A percentile compares a stretch with the other conserved stretches of the same genome.
phyloP scores from a whole-genome alignment of 768 basidiomycete genomes.

The Lyophyllum decastes region DNA sequence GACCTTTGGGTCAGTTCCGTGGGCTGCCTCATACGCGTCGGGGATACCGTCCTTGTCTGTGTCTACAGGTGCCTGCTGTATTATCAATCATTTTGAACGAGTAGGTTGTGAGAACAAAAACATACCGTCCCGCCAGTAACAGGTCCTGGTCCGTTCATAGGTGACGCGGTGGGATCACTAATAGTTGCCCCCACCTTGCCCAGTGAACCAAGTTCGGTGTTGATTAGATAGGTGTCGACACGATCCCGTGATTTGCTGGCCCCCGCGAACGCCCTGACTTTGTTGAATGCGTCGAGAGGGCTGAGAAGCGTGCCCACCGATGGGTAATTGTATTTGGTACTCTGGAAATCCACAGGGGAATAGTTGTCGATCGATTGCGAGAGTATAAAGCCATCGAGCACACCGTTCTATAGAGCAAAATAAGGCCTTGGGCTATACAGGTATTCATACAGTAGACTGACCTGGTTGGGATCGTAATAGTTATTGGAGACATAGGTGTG shows the following conservation, averaged over 20 bases:
- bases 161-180: constrained; percentile 25
- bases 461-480: constrained; percentile 34
- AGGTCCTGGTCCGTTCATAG: constrained; percentile 33
- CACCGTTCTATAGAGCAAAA: constrained; percentile 22
- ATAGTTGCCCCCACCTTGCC: constrained; percentile 35
- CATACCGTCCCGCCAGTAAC: constrained; percentile 31
- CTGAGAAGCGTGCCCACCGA: constrained; percentile 28
- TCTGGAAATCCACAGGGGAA: constrained; percentile 33
- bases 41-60: constrained; percentile 35
- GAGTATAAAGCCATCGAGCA: constrained; percentile 29
- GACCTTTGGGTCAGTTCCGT: constrained; percentile 31
- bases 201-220: constrained; percentile 32
- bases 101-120: background rate
- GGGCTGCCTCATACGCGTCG: constrained; percentile 31
- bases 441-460: background rate
- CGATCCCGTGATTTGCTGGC: constrained; percentile 33
- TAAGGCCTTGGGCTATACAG: background rate
- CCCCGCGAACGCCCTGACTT: constrained; percentile 30
- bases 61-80: constrained; percentile 25
- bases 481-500: constrained; percentile 35
- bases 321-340: constrained; percentile 30
- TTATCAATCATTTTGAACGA: background rate
- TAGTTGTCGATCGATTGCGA: constrained; percentile 28
- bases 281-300: constrained; percentile 29
- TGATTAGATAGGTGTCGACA: constrained; percentile 33